Conservation (phyloP, 192 early-diverging fungal genomes). For the Entomortierella parvispora region DNA sequence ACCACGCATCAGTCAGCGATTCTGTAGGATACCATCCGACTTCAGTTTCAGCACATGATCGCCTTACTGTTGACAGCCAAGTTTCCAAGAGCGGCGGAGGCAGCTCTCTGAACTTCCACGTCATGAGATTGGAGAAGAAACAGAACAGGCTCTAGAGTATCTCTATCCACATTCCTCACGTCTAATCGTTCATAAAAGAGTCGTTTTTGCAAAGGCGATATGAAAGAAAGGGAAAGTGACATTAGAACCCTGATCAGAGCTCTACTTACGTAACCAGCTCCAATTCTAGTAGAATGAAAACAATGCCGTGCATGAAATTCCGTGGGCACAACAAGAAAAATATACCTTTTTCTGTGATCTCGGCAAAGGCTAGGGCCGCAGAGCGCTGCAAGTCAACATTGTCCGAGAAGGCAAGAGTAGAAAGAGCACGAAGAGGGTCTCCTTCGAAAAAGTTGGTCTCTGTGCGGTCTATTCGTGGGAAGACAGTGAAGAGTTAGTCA, state of each 20-base stretch:
- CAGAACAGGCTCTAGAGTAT: constrained; percentile 83
- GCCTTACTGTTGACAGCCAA: constrained; percentile 79
- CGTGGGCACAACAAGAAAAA: constrained; percentile 2
- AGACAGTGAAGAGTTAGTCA: constrained; percentile 12
- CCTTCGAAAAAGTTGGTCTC: constrained; percentile 88
- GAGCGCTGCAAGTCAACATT: constrained; percentile 87
- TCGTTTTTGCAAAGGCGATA: not conserved
- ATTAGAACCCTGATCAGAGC: not conserved
- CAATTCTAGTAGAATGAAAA: too few relatives aligned
- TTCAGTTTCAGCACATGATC: not conserved
- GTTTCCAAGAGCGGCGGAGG: constrained; percentile 91
- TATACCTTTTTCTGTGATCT: constrained; percentile 87
- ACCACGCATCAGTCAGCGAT: constrained; percentile 3
- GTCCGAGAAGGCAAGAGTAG: constrained; percentile 86
- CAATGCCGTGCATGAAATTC: not conserved
- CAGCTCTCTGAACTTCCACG: constrained; percentile 85
- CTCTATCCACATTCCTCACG: constrained; percentile 77
- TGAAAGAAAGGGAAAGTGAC: not conserved
- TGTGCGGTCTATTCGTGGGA: constrained; percentile 66
- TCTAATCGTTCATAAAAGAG: constrained; percentile 55
- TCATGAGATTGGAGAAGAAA: constrained; percentile 85
- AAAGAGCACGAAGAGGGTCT: constrained; percentile 80
- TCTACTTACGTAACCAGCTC: too few relatives aligned
- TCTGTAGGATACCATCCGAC: not conserved
- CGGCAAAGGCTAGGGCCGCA: constrained; percentile 88